phyloP scores from a whole-genome alignment of 176 grass and related monocot genomes.

The Musa beccarii region DNA sequence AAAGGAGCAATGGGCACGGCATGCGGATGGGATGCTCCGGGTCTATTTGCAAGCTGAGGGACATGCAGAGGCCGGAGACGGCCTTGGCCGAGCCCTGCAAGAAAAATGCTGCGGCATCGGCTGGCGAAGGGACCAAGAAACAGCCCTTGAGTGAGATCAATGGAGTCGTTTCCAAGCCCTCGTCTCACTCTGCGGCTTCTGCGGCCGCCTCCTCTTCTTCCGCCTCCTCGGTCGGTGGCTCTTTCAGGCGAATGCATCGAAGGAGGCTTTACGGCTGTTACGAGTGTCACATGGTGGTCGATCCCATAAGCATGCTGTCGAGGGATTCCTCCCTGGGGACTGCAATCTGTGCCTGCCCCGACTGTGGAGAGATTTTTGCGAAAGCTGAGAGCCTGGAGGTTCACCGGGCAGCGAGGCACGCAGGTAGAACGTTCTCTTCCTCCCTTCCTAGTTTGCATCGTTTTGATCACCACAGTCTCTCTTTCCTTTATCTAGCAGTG shows the following conservation, averaged over 20 bases:
- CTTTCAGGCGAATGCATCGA: conserved; percentile 62
- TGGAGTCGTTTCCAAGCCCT: conserved; percentile 13
- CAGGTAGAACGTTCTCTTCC: conserved; percentile 33
- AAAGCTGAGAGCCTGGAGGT: conserved; percentile 54
- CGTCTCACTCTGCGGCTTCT: conserved; percentile 10
- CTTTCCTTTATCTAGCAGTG: not conserved
- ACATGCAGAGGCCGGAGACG: conserved; percentile 10
- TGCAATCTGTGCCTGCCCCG: conserved; percentile 59
- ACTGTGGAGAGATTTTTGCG: conserved; percentile 87
- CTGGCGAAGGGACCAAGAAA: conserved; percentile 32
- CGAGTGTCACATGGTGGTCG: conserved; percentile 87
- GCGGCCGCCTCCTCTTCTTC: conserved; percentile 34
- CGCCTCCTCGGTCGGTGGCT: conserved; percentile 35
- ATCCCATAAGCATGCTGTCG: conserved; percentile 41
- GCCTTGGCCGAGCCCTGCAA: conserved; percentile 34
- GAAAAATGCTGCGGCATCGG: conserved; percentile 35
- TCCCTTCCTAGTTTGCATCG: not conserved
- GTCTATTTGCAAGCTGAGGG: conserved; percentile 49
- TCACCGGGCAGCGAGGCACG: conserved; percentile 66
- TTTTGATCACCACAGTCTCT: not conserved
- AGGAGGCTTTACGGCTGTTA: conserved; percentile 77
- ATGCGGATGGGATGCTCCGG: conserved; percentile 49
- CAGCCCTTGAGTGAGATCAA: conserved; percentile 38
- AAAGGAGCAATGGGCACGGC: conserved; percentile 9
- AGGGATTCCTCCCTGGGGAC: conserved; percentile 36